A percentile compares a stretch with the other conserved stretches of the same genome.
phyloP scores from a whole-genome alignment of 2,329 filamentous ascomycete genomes.

The Colletotrichum salicis region DNA sequence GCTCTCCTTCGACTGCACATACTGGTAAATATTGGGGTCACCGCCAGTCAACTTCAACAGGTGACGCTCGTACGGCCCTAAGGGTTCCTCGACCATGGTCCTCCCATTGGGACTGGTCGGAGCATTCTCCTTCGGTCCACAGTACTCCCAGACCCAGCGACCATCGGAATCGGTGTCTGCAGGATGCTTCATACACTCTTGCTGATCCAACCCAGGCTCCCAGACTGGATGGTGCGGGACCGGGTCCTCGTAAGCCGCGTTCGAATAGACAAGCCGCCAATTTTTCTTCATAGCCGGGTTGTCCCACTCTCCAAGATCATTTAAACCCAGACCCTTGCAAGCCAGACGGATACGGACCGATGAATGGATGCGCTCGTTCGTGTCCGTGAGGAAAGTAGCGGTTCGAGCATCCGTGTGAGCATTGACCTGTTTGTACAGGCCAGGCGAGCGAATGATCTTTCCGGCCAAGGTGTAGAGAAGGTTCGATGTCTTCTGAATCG shows the following conservation, averaged over 20 bases:
- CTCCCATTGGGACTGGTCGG: slow-evolving; percentile 51
- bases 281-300: slow-evolving; percentile 54
- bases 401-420: slow-evolving; percentile 49
- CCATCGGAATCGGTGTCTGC: slow-evolving; percentile 41
- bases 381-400: slow-evolving; percentile 57
- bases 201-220: slow-evolving; percentile 42
- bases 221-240: slow-evolving; percentile 46
- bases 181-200: slow-evolving; percentile 34
- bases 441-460: slow-evolving; percentile 56
- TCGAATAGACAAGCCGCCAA: slow-evolving; percentile 55
- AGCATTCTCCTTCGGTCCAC: slow-evolving; percentile 54
- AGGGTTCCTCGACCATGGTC: slow-evolving; percentile 62
- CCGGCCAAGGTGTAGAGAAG: slow-evolving; percentile 58
- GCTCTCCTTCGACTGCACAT: neutral
- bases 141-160: slow-evolving; percentile 67
- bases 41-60: slow-evolving; percentile 58
- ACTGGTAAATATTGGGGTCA: slow-evolving; percentile 50
- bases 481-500: slow-evolving; percentile 52
- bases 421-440: slow-evolving; percentile 58
- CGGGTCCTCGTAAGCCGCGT: slow-evolving; percentile 46
- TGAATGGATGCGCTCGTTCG: slow-evolving; percentile 66
- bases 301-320: slow-evolving; percentile 60
- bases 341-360: slow-evolving; percentile 65
- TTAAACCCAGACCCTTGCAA: slow-evolving; percentile 59
- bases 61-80: slow-evolving; percentile 64